Evolutionary conservation across 768 basidiomycete genomes (phyloP).

Genomic region (Boletus edulis): DNA sequence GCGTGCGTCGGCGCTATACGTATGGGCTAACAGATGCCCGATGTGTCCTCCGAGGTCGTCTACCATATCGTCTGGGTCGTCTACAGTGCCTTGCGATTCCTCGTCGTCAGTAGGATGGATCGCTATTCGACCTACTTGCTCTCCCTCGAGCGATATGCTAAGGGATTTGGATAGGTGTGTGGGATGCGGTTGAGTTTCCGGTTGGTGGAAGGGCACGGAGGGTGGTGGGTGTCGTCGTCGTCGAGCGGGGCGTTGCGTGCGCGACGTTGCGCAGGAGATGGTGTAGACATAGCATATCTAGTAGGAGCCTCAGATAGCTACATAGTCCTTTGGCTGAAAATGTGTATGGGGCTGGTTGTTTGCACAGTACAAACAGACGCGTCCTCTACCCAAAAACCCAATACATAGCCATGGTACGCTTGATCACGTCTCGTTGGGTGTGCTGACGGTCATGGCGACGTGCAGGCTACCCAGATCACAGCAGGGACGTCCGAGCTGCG

Average conservation of each 20-base stretch:
- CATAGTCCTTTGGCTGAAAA: too few relatives aligned
- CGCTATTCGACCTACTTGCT: too few relatives aligned
- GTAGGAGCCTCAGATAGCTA: too few relatives aligned
- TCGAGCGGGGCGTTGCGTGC: constrained; percentile 2
- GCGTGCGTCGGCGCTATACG: too few relatives aligned
- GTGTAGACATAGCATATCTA: constrained; percentile 18
- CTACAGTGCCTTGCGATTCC: too few relatives aligned
- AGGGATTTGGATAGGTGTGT: too few relatives aligned
- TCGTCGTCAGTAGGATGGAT: too few relatives aligned
- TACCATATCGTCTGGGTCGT: too few relatives aligned
- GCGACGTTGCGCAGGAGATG: constrained; percentile 15
- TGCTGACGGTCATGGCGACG: constrained; percentile 7
- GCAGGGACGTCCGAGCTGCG: constrained; percentile 77
- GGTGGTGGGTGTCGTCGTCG: neutral
- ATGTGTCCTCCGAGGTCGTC: too few relatives aligned
- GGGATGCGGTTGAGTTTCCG: neutral
- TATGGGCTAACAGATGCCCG: too few relatives aligned
- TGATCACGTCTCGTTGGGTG: neutral
- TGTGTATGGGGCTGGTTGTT: constrained; percentile 18
- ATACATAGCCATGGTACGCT: constrained; percentile 25
- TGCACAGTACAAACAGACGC: constrained; percentile 34
- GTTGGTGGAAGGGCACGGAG: constrained; percentile 9
- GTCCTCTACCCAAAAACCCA: constrained; percentile 14
- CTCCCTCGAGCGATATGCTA: too few relatives aligned
- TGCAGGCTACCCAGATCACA: constrained; percentile 67